phyloP scores from a whole-genome alignment of 2,329 filamentous ascomycete species.

The Penicillium sp. region DNA sequence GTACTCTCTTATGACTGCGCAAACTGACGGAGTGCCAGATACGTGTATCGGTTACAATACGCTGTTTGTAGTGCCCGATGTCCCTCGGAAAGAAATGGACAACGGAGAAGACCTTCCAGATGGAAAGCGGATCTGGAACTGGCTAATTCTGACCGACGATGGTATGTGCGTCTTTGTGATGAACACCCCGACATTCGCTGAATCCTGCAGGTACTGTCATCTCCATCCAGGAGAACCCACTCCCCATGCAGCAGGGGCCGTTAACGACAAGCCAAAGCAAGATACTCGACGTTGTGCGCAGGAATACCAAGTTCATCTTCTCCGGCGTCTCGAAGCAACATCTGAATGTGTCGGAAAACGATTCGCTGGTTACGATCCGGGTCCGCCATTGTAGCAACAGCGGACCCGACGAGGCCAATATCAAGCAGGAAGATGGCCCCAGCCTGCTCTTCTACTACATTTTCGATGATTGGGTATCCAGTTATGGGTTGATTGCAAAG shows the following conservation, averaged over 20 bases:
- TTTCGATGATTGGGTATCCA: conserved; percentile 64
- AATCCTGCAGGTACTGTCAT: conserved; percentile 57
- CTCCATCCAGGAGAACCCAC: conserved; percentile 61
- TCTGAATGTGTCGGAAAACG: conserved; percentile 44
- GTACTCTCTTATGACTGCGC: conserved; percentile 2
- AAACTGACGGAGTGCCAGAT: conserved; percentile 42
- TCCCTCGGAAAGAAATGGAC: conserved; percentile 25
- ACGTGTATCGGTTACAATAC: conserved; percentile 69
- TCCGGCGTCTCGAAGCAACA: conserved; percentile 56
- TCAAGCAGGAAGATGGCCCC: conserved; percentile 49
- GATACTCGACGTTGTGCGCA: conserved; percentile 42
- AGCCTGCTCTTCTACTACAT: conserved; percentile 64
- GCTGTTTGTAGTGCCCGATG: conserved; percentile 46
- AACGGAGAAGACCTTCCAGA: conserved; percentile 40
- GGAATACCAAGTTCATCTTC: conserved; percentile 59
- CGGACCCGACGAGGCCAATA: conserved; percentile 33
- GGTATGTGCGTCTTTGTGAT: conserved; percentile 35
- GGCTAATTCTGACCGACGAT: conserved; percentile 65
- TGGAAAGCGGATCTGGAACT: conserved; percentile 61
- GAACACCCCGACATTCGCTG: neutral
- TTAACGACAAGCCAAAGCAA: conserved; percentile 25
- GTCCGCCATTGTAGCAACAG: conserved; percentile 38
- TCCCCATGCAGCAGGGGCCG: conserved; percentile 43
- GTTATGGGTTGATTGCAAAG: conserved; percentile 56
- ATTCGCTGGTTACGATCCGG: conserved; percentile 48